A percentile compares a stretch with the other conserved stretches of the same genome.
Conservation (phyloP, 805 yeast genomes). For the Kuraishia floccosa region DNA sequence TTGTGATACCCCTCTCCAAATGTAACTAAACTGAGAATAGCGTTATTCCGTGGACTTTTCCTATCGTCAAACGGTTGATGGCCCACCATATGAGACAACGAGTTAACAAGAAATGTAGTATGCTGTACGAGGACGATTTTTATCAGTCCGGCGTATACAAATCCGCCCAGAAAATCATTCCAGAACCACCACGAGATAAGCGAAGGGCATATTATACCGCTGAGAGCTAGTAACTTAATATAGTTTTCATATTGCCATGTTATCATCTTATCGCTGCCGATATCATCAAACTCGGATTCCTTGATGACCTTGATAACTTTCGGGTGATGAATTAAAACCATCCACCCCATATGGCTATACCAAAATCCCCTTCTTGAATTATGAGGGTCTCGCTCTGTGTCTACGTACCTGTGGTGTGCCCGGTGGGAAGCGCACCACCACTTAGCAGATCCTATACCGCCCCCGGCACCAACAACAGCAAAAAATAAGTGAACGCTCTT, state of each 20-base stretch:
- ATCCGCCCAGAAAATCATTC: slow-evolving; percentile 61
- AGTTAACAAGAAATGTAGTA: slow-evolving; percentile 79
- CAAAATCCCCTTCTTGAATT: slow-evolving; percentile 69
- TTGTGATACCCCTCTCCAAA: slow-evolving; percentile 88
- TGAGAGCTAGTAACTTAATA: slow-evolving; percentile 37
- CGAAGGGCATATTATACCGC: slow-evolving; percentile 55
- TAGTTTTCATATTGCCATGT: slow-evolving; percentile 69
- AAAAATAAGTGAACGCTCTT: slow-evolving; percentile 33
- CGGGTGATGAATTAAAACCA: slow-evolving; percentile 56
- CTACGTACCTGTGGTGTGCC: slow-evolving; percentile 84
- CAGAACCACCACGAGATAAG: slow-evolving; percentile 42
- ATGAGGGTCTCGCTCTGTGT: slow-evolving; percentile 84
- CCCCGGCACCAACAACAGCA: slow-evolving; percentile 56
- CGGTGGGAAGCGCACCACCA: slow-evolving; percentile 81
- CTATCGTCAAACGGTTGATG: slow-evolving; percentile 78
- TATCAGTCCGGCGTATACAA: slow-evolving; percentile 64
- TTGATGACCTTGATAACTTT: slow-evolving; percentile 29
- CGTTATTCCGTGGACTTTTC: slow-evolving; percentile 80
- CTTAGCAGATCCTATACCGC: slow-evolving; percentile 65
- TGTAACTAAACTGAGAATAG: slow-evolving; percentile 69
- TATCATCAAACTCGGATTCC: slow-evolving; percentile 43
- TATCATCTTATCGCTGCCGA: slow-evolving; percentile 44
- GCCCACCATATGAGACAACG: slow-evolving; percentile 83
- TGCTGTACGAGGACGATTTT: slow-evolving; percentile 68
- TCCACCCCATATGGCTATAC: slow-evolving; percentile 88